Percentiles rank a stretch among this genome's conserved stretches.
Conservation (phyloP, 208 protist species). For the Strigomonas culicis region DNA sequence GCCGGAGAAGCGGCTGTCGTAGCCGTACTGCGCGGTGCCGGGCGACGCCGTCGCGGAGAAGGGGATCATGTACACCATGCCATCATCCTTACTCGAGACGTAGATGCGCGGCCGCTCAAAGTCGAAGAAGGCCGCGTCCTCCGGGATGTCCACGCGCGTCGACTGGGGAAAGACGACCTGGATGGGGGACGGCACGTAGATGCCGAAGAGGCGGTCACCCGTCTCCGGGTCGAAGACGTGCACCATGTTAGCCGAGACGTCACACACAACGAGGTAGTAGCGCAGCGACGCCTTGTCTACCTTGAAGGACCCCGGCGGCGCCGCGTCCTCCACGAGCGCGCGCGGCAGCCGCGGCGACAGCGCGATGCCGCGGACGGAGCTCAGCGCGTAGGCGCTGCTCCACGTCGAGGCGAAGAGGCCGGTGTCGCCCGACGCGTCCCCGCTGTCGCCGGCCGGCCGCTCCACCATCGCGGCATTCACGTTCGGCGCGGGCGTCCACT, state of each 20-base stretch:
- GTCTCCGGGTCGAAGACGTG: slow-evolving; percentile 75
- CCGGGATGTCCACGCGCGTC: background rate
- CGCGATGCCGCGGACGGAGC: slow-evolving; percentile 74
- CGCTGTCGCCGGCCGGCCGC: slow-evolving; percentile 3
- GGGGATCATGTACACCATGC: slow-evolving; percentile 72
- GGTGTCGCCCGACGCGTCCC: slow-evolving; percentile 21
- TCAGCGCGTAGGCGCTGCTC: slow-evolving; percentile 62
- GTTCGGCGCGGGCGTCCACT: slow-evolving; percentile 47
- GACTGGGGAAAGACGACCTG: slow-evolving; percentile 62
- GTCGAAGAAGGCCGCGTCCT: slow-evolving; percentile 6
- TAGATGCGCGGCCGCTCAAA: slow-evolving; percentile 75
- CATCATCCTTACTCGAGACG: slow-evolving; percentile 88
- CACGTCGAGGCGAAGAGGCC: slow-evolving; percentile 81
- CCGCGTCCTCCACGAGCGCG: slow-evolving; percentile 56
- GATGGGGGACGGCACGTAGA: slow-evolving; percentile 75
- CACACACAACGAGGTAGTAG: slow-evolving; percentile 81
- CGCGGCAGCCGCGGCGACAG: slow-evolving; percentile 73
- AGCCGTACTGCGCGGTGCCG: slow-evolving; percentile 24
- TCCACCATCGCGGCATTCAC: slow-evolving; percentile 29
- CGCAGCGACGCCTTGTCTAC: slow-evolving; percentile 36
- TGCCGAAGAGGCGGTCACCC: slow-evolving; percentile 64
- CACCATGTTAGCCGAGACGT: slow-evolving; percentile 56
- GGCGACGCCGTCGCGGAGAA: slow-evolving; percentile 30
- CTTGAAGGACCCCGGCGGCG: slow-evolving; percentile 43
- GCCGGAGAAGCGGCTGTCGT: slow-evolving; percentile 26